phyloP scores from a whole-genome alignment of 2,329 filamentous ascomycete species.

The Venturiaceae sp. region DNA sequence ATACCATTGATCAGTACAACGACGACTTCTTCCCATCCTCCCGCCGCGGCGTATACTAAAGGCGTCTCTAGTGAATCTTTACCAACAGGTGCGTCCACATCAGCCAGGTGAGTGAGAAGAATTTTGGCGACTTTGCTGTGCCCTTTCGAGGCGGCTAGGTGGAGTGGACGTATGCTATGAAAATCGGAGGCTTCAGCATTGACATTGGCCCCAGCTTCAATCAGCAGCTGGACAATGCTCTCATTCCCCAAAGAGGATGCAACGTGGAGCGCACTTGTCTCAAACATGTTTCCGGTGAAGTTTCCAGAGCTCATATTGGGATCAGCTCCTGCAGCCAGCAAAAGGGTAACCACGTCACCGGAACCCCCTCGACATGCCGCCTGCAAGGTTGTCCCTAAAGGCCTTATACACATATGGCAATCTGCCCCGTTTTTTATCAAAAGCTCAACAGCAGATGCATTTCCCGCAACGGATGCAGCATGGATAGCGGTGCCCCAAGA shows the following conservation, averaged over 20 bases:
- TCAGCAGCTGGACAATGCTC: constrained; percentile 2
- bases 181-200: not conserved
- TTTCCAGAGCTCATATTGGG: not conserved
- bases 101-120: not conserved
- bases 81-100: not conserved
- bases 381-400: not conserved
- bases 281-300: not conserved
- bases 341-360: not conserved
- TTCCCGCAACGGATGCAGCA: not conserved
- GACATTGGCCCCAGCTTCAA: constrained; percentile 1
- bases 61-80: not conserved
- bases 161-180: not conserved
- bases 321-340: not conserved
- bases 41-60: not conserved
- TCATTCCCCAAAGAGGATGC: not conserved
- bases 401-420: not conserved
- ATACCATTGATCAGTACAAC: too few species aligned
- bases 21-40: not conserved
- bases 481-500: not conserved
- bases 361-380: not conserved
- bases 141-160: not conserved
- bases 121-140: not conserved
- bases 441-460: not conserved
- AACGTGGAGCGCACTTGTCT: not conserved
- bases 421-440: not conserved